A percentile compares a stretch with the other conserved stretches of the same genome.
These are phyloP conservation scores for Glarea lozoyensis DNA, from an alignment of 495 filamentous ascomycete genomes.

Conservation along the genomic window DNA sequence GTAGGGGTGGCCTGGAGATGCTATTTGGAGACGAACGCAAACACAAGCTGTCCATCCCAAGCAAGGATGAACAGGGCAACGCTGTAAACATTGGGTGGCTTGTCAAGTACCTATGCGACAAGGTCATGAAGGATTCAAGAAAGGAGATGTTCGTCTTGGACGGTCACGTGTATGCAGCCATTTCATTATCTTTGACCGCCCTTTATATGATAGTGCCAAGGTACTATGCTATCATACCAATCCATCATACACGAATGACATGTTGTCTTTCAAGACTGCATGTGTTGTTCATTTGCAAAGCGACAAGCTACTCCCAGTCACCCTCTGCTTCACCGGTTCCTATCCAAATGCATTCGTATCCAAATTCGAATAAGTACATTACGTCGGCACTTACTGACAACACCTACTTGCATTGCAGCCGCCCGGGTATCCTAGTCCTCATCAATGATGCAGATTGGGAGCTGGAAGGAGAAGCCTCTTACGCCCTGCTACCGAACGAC, in stretches of 20 bases:
- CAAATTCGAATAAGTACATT: too few species aligned
- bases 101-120: slow-evolving; percentile 68
- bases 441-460: slow-evolving; percentile 99
- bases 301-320: too few species aligned
- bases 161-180: slow-evolving; percentile 66
- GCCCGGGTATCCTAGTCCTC: slow-evolving; percentile 92
- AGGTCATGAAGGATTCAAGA: slow-evolving; percentile 77
- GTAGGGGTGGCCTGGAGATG: slow-evolving; percentile 83
- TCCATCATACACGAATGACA: too few species aligned
- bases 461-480: slow-evolving; percentile 86
- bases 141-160: slow-evolving; percentile 87
- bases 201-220: too few species aligned
- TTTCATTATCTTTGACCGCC: background rate
- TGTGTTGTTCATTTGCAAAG: too few species aligned
- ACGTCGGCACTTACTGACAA: slow-evolving; percentile 5
- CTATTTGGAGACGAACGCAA: slow-evolving; percentile 77
- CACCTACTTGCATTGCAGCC: slow-evolving; percentile 38
- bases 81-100: slow-evolving; percentile 67
- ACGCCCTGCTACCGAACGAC: slow-evolving; percentile 72
- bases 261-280: too few species aligned
- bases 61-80: slow-evolving; percentile 44
- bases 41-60: slow-evolving; percentile 60
- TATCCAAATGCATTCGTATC: too few species aligned
- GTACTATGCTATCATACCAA: too few species aligned
- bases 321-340: too few species aligned